Conservation (phyloP, 2,329 filamentous ascomycete genomes). For the Emergomyces orientalis region DNA sequence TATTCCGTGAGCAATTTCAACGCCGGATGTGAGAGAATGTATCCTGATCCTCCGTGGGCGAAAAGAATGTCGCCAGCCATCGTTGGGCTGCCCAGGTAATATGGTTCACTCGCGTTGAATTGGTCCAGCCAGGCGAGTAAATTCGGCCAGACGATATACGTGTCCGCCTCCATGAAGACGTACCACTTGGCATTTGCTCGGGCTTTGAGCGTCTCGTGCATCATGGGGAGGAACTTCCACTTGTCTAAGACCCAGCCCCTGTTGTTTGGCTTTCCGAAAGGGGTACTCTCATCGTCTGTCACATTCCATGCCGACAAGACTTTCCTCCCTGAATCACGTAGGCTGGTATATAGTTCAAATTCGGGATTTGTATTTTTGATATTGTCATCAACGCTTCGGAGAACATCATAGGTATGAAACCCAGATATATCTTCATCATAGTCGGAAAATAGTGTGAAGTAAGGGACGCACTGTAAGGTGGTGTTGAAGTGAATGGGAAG, state of each 20-base stretch:
- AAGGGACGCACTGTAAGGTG: constrained; percentile 46
- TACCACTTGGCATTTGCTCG: constrained; percentile 48
- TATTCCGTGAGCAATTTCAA: constrained; percentile 37
- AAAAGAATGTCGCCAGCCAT: constrained; percentile 44
- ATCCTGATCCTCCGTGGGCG: constrained; percentile 46
- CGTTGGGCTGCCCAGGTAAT: constrained; percentile 48
- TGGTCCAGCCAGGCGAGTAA: constrained; percentile 45
- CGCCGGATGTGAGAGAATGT: constrained; percentile 43
- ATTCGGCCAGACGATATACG: constrained; percentile 47
- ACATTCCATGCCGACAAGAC: constrained; percentile 29
- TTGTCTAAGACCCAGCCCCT: constrained; percentile 47
- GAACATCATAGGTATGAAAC: constrained; percentile 42
- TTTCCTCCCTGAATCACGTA: constrained; percentile 36
- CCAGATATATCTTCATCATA: constrained; percentile 45
- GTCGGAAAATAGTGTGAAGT: constrained; percentile 52
- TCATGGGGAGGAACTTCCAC: constrained; percentile 50
- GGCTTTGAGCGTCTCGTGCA: constrained; percentile 39
- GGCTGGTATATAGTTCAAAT: constrained; percentile 44
- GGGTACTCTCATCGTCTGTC: constrained; percentile 30
- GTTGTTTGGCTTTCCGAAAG: constrained; percentile 38
- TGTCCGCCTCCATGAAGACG: constrained; percentile 52
- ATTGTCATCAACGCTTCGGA: constrained; percentile 36
- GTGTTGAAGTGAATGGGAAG: constrained; percentile 47
- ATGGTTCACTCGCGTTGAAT: constrained; percentile 40
- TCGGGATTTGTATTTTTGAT: constrained; percentile 37